Base-by-base conservation (phyloP, 148 eudicot species). In the Tetragonia tetragonoides region DNA sequence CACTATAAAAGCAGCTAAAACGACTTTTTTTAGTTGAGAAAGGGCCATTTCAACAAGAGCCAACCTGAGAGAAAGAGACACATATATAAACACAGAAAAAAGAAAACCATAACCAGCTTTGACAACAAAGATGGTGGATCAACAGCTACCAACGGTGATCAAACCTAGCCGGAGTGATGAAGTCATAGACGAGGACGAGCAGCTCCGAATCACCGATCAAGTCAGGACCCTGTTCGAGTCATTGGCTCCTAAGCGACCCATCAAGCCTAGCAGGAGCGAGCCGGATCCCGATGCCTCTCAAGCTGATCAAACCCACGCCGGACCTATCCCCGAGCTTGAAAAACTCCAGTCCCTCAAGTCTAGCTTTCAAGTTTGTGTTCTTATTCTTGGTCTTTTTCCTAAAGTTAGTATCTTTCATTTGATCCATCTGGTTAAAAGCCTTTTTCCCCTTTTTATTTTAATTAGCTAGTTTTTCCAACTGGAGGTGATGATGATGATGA, bases 161-260 rank as follows among this genome's bases (percentile, higher is more conserved):
- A 89, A 91, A 73, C 95, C 93, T 0, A 87, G 95, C 87, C 89
- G 95, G 53, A 89, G 95, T 84, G 95, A 91, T 81, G 91, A 91
- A 59, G 86, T 89, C 1, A 28, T 87, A 24, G 91, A 85, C 75
- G 79, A 85, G 0, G 70, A 84, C 21, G 77, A 89, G 56, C 93
- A 88, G 78, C 81, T 81, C 41, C 70, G 12, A 15, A 87, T 91
- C 79, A 46, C 88, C 65, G 49, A 84, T 66, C 78, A 84, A 75
- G 85, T 87, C 59, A 70, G 83, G 56, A 79, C 89, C 66, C 77
- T 66, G 53, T 84, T 89, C 82, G 89, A 89, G 62, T 84, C 93
- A 68, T 21, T 87, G 66, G 66, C 70, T 56, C 91, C 90, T 3
- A 88, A 88, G 76, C 79, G 96, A 40, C 91, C 86, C 64, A 18